These are phyloP conservation scores for Colletotrichum orchidophilum DNA, from an alignment of 2,329 filamentous ascomycete genomes.

Conservation along the genomic window DNA sequence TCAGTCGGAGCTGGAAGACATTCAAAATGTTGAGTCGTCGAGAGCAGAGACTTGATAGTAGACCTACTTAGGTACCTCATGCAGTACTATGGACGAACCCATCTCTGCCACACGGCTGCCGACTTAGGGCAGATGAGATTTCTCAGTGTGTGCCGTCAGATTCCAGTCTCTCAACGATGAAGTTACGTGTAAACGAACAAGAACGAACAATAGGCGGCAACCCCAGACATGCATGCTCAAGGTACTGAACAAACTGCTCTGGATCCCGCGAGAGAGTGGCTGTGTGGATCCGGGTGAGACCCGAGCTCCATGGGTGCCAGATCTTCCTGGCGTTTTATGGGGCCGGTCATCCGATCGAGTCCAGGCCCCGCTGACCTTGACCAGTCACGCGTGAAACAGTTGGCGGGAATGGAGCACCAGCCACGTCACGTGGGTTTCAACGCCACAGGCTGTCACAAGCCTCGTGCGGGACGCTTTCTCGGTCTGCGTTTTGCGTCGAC, in stretches of 20 bases:
- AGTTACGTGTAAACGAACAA: not conserved
- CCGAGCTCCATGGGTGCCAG: not conserved
- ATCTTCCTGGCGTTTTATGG: not conserved
- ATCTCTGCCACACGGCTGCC: not conserved
- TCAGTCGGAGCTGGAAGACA: not conserved
- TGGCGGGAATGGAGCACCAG: not conserved
- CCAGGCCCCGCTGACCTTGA: not conserved
- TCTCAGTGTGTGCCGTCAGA: not conserved
- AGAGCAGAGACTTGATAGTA: not conserved
- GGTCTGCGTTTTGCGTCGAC: slow-evolving; percentile 33
- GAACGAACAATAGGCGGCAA: not conserved
- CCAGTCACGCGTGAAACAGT: not conserved
- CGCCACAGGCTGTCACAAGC: slow-evolving; percentile 21
- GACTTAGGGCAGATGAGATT: not conserved
- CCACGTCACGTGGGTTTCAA: slow-evolving; percentile 11
- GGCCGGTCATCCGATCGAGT: not conserved
- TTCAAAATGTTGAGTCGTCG: not conserved
- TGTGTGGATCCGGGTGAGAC: not conserved
- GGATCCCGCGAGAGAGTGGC: not conserved
- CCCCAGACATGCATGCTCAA: not conserved
- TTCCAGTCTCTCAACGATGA: not conserved
- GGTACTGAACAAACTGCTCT: too few species aligned
- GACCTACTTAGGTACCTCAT: not conserved
- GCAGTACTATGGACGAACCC: not conserved
- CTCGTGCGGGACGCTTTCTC: slow-evolving; percentile 34